Evolutionary conservation across 1,139 yeast genomes (phyloP).

Genomic region (Citeromyces hawaiiensis): DNA sequence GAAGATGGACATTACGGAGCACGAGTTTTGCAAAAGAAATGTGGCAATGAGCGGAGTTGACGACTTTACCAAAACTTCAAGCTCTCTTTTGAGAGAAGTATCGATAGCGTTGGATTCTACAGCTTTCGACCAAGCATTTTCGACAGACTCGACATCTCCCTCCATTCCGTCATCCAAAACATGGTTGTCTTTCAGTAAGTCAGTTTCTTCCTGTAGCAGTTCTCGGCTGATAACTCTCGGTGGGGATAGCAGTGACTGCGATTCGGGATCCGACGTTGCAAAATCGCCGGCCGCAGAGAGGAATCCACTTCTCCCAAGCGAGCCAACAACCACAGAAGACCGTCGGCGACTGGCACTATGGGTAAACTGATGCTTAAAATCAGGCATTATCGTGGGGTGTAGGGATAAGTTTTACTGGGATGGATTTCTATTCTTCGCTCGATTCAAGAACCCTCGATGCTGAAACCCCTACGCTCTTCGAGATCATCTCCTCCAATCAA

Average conservation of each 20-base stretch:
- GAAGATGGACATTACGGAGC: slow-evolving; percentile 75
- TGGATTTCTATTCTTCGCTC: slow-evolving; percentile 77
- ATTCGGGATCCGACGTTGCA: slow-evolving; percentile 6
- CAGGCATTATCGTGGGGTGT: not conserved
- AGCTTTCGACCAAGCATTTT: slow-evolving; percentile 20
- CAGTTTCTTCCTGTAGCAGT: slow-evolving; percentile 14
- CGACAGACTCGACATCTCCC: slow-evolving; percentile 12
- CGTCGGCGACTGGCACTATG: slow-evolving; percentile 34
- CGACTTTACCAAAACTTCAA: slow-evolving; percentile 25
- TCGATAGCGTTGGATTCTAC: slow-evolving; percentile 27
- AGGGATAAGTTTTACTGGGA: slow-evolving; percentile 14
- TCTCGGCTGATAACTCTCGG: slow-evolving; percentile 1
- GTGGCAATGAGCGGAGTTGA: slow-evolving; percentile 61
- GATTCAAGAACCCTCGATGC: slow-evolving; percentile 68
- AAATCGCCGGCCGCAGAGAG: slow-evolving; percentile 41
- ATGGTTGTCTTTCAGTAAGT: slow-evolving; percentile 12
- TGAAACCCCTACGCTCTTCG: slow-evolving; percentile 72
- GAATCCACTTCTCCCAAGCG: slow-evolving; percentile 39
- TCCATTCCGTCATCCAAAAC: slow-evolving; percentile 4
- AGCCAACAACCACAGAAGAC: slow-evolving; percentile 39
- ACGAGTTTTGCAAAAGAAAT: slow-evolving; percentile 67
- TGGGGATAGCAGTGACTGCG: slow-evolving; percentile 3
- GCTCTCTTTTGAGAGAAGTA: slow-evolving; percentile 19
- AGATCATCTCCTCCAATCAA: slow-evolving; percentile 70
- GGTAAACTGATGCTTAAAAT: slow-evolving; percentile 18